phyloP scores from a whole-genome alignment of 192 early-diverging fungal species.

The Umbelopsis sp. region DNA sequence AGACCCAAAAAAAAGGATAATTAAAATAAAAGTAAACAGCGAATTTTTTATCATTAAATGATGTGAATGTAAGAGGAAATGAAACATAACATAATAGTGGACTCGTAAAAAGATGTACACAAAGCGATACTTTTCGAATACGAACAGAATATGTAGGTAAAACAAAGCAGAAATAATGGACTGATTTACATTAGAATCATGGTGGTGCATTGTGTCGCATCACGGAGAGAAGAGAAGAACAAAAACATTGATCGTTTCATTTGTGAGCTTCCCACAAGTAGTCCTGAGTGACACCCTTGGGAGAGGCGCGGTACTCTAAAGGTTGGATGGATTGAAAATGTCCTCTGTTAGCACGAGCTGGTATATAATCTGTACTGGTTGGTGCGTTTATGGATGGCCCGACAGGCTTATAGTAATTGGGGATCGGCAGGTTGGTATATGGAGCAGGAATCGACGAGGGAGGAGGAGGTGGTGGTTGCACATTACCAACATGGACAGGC shows the following conservation, averaged over 20 bases:
- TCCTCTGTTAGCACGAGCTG: slow-evolving; percentile 11
- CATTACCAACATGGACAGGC: not conserved
- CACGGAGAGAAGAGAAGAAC: no score
- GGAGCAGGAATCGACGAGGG: not conserved
- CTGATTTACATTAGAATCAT: slow-evolving; percentile 5
- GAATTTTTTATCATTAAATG: not conserved
- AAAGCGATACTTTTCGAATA: slow-evolving; percentile 18
- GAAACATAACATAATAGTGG: not conserved
- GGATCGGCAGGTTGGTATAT: not conserved
- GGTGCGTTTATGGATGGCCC: not conserved
- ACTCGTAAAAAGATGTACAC: not conserved
- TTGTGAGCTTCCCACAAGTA: slow-evolving; percentile 4
- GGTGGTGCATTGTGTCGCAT: no score
- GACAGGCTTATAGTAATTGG: not conserved
- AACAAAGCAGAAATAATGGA: not conserved
- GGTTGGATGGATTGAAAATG: slow-evolving; percentile 9
- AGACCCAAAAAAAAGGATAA: not conserved
- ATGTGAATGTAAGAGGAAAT: not conserved
- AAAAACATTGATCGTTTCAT: not conserved
- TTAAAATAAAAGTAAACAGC: not conserved
- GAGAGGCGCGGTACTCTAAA: slow-evolving; percentile 1
- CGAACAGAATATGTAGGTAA: slow-evolving; percentile 9
- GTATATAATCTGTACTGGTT: slow-evolving; percentile 6
- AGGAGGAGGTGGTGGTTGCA: not conserved
- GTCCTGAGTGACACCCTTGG: not conserved